These are phyloP conservation scores for Mycena vitilis DNA, from an alignment of 768 basidiomycete genomes.

Conservation along the genomic window DNA sequence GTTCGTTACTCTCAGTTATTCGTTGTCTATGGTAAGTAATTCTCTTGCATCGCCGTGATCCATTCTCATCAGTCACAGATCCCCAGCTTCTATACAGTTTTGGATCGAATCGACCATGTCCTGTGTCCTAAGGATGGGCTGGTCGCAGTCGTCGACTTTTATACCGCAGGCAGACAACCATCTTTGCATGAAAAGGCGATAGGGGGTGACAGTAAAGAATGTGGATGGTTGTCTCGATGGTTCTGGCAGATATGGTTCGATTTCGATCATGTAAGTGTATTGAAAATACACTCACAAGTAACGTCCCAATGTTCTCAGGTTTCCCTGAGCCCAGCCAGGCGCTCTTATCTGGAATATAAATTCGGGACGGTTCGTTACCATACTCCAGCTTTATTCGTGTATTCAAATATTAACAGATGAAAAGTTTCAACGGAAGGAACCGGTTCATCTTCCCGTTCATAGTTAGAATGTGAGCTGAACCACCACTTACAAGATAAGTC, in stretches of 20 bases:
- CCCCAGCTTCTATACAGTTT: constrained; percentile 70
- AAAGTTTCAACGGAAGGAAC: constrained; percentile 80
- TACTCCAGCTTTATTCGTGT: neutral
- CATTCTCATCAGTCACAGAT: constrained; percentile 50
- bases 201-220: constrained; percentile 68
- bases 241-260: constrained; percentile 85
- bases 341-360: constrained; percentile 82
- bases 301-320: constrained; percentile 42
- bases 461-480: constrained; percentile 62
- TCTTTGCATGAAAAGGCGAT: constrained; percentile 71
- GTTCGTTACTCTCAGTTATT: constrained; percentile 67
- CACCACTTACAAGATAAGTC: no score
- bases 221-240: constrained; percentile 76
- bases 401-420: constrained; percentile 53
- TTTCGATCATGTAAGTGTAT: constrained; percentile 56
- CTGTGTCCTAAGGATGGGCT: constrained; percentile 67
- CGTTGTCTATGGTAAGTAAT: constrained; percentile 62
- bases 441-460: constrained; percentile 74
- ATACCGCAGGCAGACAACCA: constrained; percentile 66
- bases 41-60: neutral
- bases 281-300: no score
- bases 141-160: constrained; percentile 66
- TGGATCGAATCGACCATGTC: constrained; percentile 76
- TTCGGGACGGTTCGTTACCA: constrained; percentile 68
- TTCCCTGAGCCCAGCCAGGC: constrained; percentile 64